Evolutionary conservation across 129 eudicot genomes (phyloP).

Genomic region (Escallonia rubra): DNA sequence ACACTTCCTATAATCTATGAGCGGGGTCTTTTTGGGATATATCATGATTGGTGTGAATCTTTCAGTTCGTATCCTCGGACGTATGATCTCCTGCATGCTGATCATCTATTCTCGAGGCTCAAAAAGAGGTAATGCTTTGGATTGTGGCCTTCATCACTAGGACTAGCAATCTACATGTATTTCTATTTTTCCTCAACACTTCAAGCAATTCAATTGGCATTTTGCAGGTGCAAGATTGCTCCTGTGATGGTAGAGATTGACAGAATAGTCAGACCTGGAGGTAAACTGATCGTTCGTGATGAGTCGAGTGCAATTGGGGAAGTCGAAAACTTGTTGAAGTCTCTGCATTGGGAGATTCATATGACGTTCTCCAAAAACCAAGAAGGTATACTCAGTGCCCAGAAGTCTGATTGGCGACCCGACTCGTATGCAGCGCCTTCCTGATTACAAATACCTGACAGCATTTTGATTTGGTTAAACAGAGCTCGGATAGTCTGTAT

Average conservation of each 20-base stretch:
- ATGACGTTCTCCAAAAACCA: constrained; percentile 44
- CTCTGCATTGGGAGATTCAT: constrained; percentile 76
- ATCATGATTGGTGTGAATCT: constrained; percentile 96
- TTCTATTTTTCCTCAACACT: too few relatives aligned
- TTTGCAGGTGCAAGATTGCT: constrained; percentile 58
- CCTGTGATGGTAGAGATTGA: constrained; percentile 71
- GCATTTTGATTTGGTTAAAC: not conserved
- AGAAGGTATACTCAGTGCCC: constrained; percentile 62
- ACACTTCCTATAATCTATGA: constrained; percentile 86
- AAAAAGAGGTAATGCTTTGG: constrained; percentile 40
- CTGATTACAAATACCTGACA: constrained; percentile 3
- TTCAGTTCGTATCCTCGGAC: constrained; percentile 90
- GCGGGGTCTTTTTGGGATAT: constrained; percentile 84
- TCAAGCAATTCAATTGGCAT: not conserved
- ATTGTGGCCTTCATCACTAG: too few relatives aligned
- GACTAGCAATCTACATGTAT: too few relatives aligned
- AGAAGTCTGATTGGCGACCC: constrained; percentile 79
- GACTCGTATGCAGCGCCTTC: constrained; percentile 30
- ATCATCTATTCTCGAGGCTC: constrained; percentile 73
- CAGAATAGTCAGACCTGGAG: constrained; percentile 79
- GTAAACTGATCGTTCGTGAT: constrained; percentile 69
- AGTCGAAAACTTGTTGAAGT: constrained; percentile 66
- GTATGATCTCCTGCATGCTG: constrained; percentile 85
- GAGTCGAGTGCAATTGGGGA: constrained; percentile 50
- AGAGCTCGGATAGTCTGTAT: too few relatives aligned